Percentiles rank a stretch among this genome's conserved stretches.
phyloP scores from a whole-genome alignment of 352 stramenopile species.

The Globisporangium nunn region DNA sequence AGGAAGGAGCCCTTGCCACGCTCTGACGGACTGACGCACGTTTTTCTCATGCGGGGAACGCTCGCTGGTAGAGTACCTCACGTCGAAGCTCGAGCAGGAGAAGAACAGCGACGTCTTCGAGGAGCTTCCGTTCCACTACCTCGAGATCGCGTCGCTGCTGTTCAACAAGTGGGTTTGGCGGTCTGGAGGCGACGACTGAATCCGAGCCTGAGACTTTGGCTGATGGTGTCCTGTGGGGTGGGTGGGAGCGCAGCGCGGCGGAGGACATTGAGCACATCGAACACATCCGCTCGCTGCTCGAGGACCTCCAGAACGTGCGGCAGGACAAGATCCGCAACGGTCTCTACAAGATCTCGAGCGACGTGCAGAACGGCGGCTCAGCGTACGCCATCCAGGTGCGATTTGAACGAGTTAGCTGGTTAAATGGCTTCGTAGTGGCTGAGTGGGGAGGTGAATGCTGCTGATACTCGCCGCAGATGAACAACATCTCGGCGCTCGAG shows the following conservation, averaged over 20 bases:
- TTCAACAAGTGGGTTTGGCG: slow-evolving; percentile 63
- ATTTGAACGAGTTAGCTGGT: no score
- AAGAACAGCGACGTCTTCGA: slow-evolving; percentile 72
- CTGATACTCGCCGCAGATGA: slow-evolving; percentile 43
- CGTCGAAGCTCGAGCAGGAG: slow-evolving; percentile 51
- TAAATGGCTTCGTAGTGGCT: neutral
- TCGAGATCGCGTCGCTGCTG: slow-evolving; percentile 77
- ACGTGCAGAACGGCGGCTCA: slow-evolving; percentile 66
- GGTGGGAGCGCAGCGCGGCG: slow-evolving; percentile 29
- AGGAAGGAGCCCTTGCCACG: no score
- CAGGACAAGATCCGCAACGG: slow-evolving; percentile 87
- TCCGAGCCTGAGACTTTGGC: neutral
- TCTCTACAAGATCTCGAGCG: slow-evolving; percentile 73
- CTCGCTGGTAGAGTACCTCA: slow-evolving; percentile 40
- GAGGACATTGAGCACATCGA: slow-evolving; percentile 84
- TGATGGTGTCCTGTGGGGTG: neutral
- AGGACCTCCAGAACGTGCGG: slow-evolving; percentile 86
- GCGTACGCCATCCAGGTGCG: slow-evolving; percentile 63
- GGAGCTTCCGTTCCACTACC: slow-evolving; percentile 82
- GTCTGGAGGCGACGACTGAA: neutral
- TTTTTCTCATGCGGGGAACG: no score
- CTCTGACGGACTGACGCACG: no score
- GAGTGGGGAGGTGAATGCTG: neutral
- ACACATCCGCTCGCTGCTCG: slow-evolving; percentile 69
- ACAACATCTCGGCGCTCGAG: slow-evolving; percentile 81